Evolutionary conservation across 352 stramenopile genomes (phyloP), one percentile per base, ranked within the genome.

Genomic region (Blastocystis sp.): DNA sequence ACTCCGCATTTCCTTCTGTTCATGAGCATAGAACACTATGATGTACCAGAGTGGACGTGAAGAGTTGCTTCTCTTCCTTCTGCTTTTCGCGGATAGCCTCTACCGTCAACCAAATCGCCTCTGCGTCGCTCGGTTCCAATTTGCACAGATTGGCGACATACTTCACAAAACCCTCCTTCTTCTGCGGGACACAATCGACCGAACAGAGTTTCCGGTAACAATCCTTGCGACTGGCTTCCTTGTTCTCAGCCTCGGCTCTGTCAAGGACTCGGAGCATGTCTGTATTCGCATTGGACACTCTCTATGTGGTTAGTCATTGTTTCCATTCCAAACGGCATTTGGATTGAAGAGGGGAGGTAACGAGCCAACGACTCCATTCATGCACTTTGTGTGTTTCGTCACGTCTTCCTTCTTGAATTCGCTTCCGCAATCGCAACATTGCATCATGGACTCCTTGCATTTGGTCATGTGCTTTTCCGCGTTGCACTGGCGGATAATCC

Each of bases 251-350:
- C 38, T 32, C 67, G 2, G 46, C 38, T 56, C 67, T 48, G 38
- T 78, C 67, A 78, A 78, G 18, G 57, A 78, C 18, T 38, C 56
- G 67, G n/a, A 78, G 67, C 24, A 56, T 78, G 38, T 51, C 44
- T 3, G 57, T 38, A 61, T 78, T 78, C 38, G 67, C 14, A 78
- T 78, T 78, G 0, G 32, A 36, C 38, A 42, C 57, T 61, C 57
- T 78, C 67, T 78, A 78, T 32, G 44, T 61, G 21, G 56, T 59
- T 38, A 57, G 14, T 34, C 42, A 38, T 42, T 0, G 0, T 34
- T 7, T 4, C 14, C 11, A 27, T 16, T 9, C 16, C 18, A 61
- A 46, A 78, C 67, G 29, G 67, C 24, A 18, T 78, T 78, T 0
- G 67, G 67, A 27, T 78, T 78, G 38, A 56, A 78, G 11, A 78